Percentiles rank a stretch among this genome's conserved stretches.
Evolutionary conservation across 495 filamentous ascomycete genomes (phyloP).

Genomic region (Annulohypoxylon maeteangense): DNA sequence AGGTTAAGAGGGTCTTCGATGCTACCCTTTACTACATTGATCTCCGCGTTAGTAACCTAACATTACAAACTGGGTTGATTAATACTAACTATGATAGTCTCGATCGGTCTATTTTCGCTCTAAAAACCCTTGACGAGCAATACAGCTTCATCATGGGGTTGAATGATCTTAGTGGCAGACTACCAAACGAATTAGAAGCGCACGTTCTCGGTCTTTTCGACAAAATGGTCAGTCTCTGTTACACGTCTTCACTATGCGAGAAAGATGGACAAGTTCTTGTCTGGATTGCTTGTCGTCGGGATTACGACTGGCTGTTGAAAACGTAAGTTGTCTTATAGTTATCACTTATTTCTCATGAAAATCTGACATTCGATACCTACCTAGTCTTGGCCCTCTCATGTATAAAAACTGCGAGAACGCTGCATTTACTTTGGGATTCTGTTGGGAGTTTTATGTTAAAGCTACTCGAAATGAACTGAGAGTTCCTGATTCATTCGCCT

Average conservation of each 20-base stretch:
- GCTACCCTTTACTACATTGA: background rate
- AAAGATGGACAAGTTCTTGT: constrained; percentile 21
- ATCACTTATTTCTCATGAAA: background rate
- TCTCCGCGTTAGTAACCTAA: constrained; percentile 5
- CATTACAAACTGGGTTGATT: background rate
- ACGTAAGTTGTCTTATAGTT: constrained; percentile 3
- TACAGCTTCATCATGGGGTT: constrained; percentile 8
- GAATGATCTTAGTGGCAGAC: background rate
- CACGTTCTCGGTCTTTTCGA: background rate
- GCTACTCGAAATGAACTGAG: background rate
- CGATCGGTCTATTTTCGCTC: constrained; percentile 4
- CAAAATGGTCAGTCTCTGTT: constrained; percentile 14
- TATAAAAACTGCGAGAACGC: background rate
- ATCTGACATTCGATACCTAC: constrained; percentile 13
- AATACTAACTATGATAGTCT: constrained; percentile 9
- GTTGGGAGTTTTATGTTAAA: constrained; percentile 7
- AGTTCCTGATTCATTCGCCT: constrained; percentile 5
- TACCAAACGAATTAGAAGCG: background rate
- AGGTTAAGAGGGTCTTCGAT: background rate
- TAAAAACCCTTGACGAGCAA: constrained; percentile 12
- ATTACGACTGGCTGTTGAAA: constrained; percentile 16
- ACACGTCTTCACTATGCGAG: constrained; percentile 9
- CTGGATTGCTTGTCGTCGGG: constrained; percentile 15
- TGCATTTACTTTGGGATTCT: constrained; percentile 14
- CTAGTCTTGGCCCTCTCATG: constrained; percentile 13